Conservation (phyloP, 768 basidiomycete species). For the Porphyrellus cyaneotinctus region DNA sequence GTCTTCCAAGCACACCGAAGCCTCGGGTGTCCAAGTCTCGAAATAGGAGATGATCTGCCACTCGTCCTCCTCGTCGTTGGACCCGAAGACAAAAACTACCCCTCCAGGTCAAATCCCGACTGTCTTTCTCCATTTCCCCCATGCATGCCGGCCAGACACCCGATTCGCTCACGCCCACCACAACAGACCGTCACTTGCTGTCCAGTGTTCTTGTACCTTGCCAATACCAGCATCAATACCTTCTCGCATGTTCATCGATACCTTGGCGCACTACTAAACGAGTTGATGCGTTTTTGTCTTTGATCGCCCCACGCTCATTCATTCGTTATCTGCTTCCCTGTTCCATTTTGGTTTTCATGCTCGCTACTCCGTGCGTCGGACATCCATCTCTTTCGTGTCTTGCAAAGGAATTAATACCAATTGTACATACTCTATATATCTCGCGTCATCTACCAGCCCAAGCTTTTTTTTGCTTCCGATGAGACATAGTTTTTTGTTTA, state of each 20-base stretch:
- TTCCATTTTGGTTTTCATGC: conserved; percentile 1
- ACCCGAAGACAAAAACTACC: neutral
- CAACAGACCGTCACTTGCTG: neutral
- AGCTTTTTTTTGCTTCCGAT: neutral
- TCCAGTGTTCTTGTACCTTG: conserved; percentile 14
- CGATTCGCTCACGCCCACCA: neutral
- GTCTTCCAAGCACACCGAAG: conserved; percentile 39
- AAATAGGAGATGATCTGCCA: conserved; percentile 39
- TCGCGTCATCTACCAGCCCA: neutral
- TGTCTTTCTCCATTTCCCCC: neutral
- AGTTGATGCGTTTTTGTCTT: conserved; percentile 2
- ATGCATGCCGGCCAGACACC: neutral
- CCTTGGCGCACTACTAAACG: conserved; percentile 10
- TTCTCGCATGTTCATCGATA: conserved; percentile 6
- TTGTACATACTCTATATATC: conserved; percentile 1
- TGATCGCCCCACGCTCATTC: conserved; percentile 4
- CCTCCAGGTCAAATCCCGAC: neutral
- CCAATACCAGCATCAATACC: conserved; percentile 2
- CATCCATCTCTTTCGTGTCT: neutral
- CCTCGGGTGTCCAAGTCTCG: conserved; percentile 55
- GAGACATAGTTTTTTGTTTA: neutral
- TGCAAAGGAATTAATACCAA: conserved; percentile 18
- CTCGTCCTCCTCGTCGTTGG: neutral
- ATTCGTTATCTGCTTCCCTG: neutral
- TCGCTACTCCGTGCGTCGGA: neutral